Base-by-base conservation (phyloP, 306 rosid species). In the Bauhinia variegata region DNA sequence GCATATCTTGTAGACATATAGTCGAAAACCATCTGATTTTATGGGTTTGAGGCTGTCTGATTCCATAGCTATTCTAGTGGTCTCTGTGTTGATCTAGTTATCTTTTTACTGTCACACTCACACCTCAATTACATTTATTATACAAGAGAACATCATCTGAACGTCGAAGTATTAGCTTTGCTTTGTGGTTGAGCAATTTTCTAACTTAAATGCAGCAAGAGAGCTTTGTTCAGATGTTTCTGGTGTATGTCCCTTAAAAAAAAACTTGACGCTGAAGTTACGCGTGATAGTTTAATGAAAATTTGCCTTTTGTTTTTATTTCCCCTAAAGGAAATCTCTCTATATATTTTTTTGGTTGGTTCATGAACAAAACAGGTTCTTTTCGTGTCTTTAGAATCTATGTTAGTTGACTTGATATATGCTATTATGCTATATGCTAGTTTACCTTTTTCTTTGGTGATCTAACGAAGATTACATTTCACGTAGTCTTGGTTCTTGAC, bases 291-390 rank as follows among this genome's bases (percentile, higher is more conserved):
- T 23, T 12, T 71, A 49, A 74, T 30, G 10, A 11, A 17, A 66
- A 32, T 19, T 0, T 60, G 11, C 52, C 52, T 32, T 34, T 59
- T 46, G n/a, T n/a, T n/a, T n/a, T n/a, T n/a, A n/a, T n/a, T n/a
- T n/a, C n/a, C 44, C 38, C 62, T 65, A 4, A 54, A 42, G 61
- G 53, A 32, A 55, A n/a, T n/a, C n/a, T n/a, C n/a, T 42, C 17
- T 16, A 39, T 52, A n/a, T 1, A 1, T 36, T 55, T n/a, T n/a
- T 28, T 54, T 71, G 18, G 16, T 23, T 16, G 66, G 60, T 54
- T 8, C 74, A 47, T 69, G 61, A 60, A 52, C 55, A 23, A 75
- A 61, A 58, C 58, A 49, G 57, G 72, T 71, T 69, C 34, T 16
- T 64, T 60, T 46, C 28, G 18, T 60, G 65, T 48, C 49, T 51